These are phyloP conservation scores for Cryptosporidium xiaoi DNA, from an alignment of 169 alveolate species.

Conservation along the genomic window DNA sequence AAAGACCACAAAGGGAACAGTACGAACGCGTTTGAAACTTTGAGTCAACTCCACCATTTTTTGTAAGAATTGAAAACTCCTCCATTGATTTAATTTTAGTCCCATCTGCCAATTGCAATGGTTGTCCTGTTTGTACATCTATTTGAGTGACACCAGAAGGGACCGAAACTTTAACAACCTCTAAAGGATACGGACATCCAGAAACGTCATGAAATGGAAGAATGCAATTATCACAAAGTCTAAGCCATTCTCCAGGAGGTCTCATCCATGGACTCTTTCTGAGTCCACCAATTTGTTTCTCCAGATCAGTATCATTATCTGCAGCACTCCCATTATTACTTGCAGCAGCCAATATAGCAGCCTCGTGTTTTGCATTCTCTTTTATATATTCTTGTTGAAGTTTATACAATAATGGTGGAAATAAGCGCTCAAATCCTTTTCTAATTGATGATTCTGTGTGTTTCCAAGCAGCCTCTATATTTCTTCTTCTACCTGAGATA, in stretches of 20 bases:
- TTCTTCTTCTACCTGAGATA: constrained; percentile 63
- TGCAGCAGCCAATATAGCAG: constrained; percentile 69
- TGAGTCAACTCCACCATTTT: constrained; percentile 54
- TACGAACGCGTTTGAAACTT: constrained; percentile 69
- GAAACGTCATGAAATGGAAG: constrained; percentile 71
- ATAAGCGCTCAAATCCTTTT: constrained; percentile 55
- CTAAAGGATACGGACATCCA: constrained; percentile 71
- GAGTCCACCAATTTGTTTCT: constrained; percentile 60
- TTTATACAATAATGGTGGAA: constrained; percentile 49
- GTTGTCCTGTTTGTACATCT: constrained; percentile 68
- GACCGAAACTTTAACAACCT: constrained; percentile 69
- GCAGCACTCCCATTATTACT: constrained; percentile 21
- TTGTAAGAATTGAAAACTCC: constrained; percentile 30
- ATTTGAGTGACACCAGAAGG: constrained; percentile 74
- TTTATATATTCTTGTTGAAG: constrained; percentile 67
- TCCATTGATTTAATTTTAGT: constrained; percentile 48
- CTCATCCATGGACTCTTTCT: constrained; percentile 74
- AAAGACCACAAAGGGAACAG: constrained; percentile 61
- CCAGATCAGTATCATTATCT: constrained; percentile 37
- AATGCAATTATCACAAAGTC: constrained; percentile 64
- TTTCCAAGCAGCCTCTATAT: constrained; percentile 72
- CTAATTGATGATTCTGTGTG: constrained; percentile 52
- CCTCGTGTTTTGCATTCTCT: constrained; percentile 68
- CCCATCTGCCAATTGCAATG: constrained; percentile 66
- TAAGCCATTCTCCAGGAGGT: constrained; percentile 74